Percentiles rank a stretch among this genome's conserved stretches.
These are phyloP conservation scores for Candida fluviatilis DNA, from an alignment of 805 yeast species.

Conservation along the genomic window DNA sequence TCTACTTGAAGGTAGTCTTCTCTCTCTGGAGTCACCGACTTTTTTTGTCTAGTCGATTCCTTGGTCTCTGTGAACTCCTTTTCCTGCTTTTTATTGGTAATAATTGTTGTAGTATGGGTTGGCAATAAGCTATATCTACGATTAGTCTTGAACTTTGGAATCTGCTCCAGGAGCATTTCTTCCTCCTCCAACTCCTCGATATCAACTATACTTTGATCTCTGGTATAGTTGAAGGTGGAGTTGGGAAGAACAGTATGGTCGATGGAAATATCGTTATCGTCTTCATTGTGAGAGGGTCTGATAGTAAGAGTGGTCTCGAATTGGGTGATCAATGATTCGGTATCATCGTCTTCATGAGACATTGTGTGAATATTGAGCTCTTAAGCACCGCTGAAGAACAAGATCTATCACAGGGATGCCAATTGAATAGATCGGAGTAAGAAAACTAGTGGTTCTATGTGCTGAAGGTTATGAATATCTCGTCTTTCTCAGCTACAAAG, in stretches of 20 bases:
- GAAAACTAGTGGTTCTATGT: too few relatives aligned
- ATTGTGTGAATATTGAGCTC: neutral
- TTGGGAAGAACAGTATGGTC: slow-evolving; percentile 34
- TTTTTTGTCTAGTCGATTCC: slow-evolving; percentile 1
- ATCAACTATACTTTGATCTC: slow-evolving; percentile 30
- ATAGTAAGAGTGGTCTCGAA: slow-evolving; percentile 43
- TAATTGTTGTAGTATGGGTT: slow-evolving; percentile 10
- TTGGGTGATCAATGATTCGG: slow-evolving; percentile 37
- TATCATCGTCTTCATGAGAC: slow-evolving; percentile 22
- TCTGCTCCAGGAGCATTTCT: slow-evolving; percentile 31
- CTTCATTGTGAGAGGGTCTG: slow-evolving; percentile 32
- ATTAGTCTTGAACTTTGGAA: slow-evolving; percentile 33
- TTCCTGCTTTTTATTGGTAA: slow-evolving; percentile 7
- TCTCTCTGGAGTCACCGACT: slow-evolving; percentile 13
- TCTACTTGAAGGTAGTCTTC: slow-evolving; percentile 11
- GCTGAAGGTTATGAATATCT: too few relatives aligned
- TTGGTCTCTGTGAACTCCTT: slow-evolving; percentile 5
- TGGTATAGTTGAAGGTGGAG: slow-evolving; percentile 22
- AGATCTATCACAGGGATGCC: too few relatives aligned
- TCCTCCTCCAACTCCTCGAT: slow-evolving; percentile 33
- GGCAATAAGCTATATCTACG: slow-evolving; percentile 28
- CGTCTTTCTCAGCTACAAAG: too few relatives aligned
- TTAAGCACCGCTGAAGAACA: too few relatives aligned
- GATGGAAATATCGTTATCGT: slow-evolving; percentile 30
- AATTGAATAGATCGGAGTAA: too few relatives aligned